These are phyloP conservation scores for Sugiyamaella castrensis DNA, from an alignment of 1,139 yeast genomes.

Conservation along the genomic window DNA sequence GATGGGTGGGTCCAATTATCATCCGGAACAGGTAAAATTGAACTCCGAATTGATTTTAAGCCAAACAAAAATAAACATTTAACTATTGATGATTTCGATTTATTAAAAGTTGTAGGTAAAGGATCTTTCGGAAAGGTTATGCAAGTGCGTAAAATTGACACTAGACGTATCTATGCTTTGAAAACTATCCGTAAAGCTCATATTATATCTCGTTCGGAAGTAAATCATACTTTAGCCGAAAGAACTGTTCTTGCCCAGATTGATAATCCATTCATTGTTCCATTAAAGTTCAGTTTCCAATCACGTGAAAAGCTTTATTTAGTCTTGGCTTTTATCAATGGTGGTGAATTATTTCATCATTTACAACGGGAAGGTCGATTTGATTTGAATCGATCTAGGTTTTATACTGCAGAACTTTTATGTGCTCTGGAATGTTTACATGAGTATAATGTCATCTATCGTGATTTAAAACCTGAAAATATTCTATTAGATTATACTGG, in stretches of 20 bases:
- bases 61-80: conserved; percentile 69
- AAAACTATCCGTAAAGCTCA: conserved; percentile 92
- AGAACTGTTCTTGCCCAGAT: conserved; percentile 91
- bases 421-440: conserved; percentile 92
- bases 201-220: conserved; percentile 90
- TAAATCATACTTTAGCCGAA: conserved; percentile 93
- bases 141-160: conserved; percentile 96
- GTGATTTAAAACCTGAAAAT: conserved; percentile 95
- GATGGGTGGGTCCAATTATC: conserved; percentile 36
- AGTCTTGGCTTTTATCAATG: conserved; percentile 89
- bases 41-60: conserved; percentile 73
- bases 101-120: conserved; percentile 92
- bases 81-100: conserved; percentile 85
- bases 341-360: conserved; percentile 96
- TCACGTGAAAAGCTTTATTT: conserved; percentile 90
- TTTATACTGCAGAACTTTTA: conserved; percentile 89
- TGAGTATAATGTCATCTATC: conserved; percentile 83
- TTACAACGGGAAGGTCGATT: conserved; percentile 88
- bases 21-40: conserved; percentile 42
- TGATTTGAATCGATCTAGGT: conserved; percentile 82
- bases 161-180: conserved; percentile 89
- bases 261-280: conserved; percentile 97
- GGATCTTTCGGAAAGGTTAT: conserved; percentile 98
- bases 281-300: conserved; percentile 92
- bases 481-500: conserved; percentile 92